Evolutionary conservation across 176 grass and related monocot genomes (phyloP).

Genomic region (Rhynchospora breviuscula): DNA sequence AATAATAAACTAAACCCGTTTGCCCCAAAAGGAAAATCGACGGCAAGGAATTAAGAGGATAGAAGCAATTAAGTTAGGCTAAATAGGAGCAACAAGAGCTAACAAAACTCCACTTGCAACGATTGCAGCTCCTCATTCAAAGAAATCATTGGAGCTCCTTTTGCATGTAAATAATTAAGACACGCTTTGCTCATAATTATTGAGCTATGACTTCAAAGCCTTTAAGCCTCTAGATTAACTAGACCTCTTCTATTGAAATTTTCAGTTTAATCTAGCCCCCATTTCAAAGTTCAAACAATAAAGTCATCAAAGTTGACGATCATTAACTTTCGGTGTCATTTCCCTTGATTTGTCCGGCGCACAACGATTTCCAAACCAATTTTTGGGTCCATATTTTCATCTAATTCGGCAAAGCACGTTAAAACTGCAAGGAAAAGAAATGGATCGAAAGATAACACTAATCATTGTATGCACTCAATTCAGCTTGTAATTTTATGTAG

Average conservation of each 20-base stretch:
- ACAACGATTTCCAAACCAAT: background rate
- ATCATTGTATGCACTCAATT: background rate
- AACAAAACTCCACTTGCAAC: background rate
- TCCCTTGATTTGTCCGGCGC: no score
- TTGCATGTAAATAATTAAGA: background rate
- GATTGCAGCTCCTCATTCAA: background rate
- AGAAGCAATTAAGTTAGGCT: constrained; percentile 5
- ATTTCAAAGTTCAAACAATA: no score
- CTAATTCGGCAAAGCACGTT: background rate
- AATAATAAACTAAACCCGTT: background rate
- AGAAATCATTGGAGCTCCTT: background rate
- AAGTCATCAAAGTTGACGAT: no score
- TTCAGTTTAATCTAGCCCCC: no score
- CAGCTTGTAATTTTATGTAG: background rate
- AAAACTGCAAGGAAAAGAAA: background rate
- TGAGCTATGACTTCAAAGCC: no score
- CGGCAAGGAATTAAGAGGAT: background rate
- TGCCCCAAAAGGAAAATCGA: background rate
- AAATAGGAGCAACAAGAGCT: background rate
- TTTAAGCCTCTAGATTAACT: no score
- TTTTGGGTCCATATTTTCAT: background rate
- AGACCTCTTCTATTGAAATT: no score
- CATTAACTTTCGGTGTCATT: no score
- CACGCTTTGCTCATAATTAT: no score
- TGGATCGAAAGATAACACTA: background rate